Conservation (phyloP, 2,329 filamentous ascomycete species). For the Paracoccidioides brasiliensis region DNA sequence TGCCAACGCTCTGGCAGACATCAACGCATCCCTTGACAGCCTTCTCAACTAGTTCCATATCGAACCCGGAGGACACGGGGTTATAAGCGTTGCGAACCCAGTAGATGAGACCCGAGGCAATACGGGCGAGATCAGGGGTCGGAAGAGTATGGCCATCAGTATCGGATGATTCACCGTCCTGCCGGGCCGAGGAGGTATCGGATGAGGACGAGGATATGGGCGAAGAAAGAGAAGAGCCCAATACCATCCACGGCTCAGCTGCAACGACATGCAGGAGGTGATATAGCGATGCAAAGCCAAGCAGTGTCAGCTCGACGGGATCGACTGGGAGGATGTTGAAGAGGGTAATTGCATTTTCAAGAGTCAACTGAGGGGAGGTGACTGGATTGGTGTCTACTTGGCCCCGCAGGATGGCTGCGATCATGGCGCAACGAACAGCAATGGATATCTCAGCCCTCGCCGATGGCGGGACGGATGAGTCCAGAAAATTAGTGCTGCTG, state of each 20-base stretch:
- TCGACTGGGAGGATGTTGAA: slow-evolving; percentile 32
- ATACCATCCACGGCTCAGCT: slow-evolving; percentile 27
- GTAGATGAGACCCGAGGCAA: slow-evolving; percentile 30
- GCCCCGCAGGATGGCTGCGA: slow-evolving; percentile 38
- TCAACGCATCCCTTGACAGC: slow-evolving; percentile 27
- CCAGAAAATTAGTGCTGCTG: slow-evolving; percentile 34
- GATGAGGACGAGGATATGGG: slow-evolving; percentile 11
- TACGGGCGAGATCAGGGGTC: slow-evolving; percentile 23
- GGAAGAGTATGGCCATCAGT: slow-evolving; percentile 3
- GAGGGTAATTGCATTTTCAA: slow-evolving; percentile 29
- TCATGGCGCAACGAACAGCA: slow-evolving; percentile 47
- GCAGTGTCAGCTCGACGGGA: slow-evolving; percentile 29
- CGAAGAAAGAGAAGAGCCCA: slow-evolving; percentile 9
- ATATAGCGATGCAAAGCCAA: slow-evolving; percentile 31
- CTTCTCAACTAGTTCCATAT: slow-evolving; percentile 23
- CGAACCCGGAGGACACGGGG: slow-evolving; percentile 31
- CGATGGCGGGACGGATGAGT: slow-evolving; percentile 40
- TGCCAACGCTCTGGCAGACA: slow-evolving; percentile 23
- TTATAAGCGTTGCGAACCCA: slow-evolving; percentile 34
- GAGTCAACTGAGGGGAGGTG: slow-evolving; percentile 25
- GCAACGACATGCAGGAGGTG: slow-evolving; percentile 30
- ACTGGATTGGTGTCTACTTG: slow-evolving; percentile 21
- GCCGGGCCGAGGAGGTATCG: slow-evolving; percentile 12
- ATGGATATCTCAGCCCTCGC: slow-evolving; percentile 42
- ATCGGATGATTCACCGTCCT: slow-evolving; percentile 18